Conservation (phyloP, 176 grass and related monocot species). For the Carex pumila region DNA sequence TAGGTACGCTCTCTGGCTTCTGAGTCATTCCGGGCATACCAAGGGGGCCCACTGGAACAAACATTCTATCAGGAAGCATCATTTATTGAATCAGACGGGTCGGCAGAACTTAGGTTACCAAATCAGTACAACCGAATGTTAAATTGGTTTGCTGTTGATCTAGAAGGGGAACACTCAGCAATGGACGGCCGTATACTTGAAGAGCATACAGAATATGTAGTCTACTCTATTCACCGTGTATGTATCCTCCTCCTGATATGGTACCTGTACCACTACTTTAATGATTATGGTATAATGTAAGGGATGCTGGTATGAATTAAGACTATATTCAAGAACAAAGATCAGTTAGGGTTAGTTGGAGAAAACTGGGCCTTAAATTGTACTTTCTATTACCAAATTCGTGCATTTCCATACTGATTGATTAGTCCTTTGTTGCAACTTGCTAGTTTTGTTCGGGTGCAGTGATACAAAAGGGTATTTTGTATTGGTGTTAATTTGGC, state of each 20-base stretch:
- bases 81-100: slow-evolving; percentile 19
- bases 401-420: not conserved
- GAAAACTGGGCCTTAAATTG: not conserved
- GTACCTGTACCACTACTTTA: not conserved
- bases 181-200: slow-evolving; percentile 94
- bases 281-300: not conserved
- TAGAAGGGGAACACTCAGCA: slow-evolving; percentile 96
- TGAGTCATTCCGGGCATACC: slow-evolving; percentile 82
- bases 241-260: not conserved
- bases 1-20: slow-evolving; percentile 89
- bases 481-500: not conserved
- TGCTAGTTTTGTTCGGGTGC: not conserved
- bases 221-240: slow-evolving; percentile 92
- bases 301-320: not conserved
- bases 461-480: not conserved
- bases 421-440: not conserved
- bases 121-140: slow-evolving; percentile 48
- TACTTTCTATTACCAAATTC: not conserved
- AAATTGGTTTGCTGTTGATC: slow-evolving; percentile 94
- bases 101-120: slow-evolving; percentile 49
- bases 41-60: slow-evolving; percentile 70
- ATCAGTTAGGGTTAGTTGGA: not conserved
- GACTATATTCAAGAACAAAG: not conserved
- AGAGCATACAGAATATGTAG: slow-evolving; percentile 95
- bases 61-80: slow-evolving; percentile 79